phyloP scores from a whole-genome alignment of 192 early-diverging fungal genomes.

The Radiomyces spectabilis region DNA sequence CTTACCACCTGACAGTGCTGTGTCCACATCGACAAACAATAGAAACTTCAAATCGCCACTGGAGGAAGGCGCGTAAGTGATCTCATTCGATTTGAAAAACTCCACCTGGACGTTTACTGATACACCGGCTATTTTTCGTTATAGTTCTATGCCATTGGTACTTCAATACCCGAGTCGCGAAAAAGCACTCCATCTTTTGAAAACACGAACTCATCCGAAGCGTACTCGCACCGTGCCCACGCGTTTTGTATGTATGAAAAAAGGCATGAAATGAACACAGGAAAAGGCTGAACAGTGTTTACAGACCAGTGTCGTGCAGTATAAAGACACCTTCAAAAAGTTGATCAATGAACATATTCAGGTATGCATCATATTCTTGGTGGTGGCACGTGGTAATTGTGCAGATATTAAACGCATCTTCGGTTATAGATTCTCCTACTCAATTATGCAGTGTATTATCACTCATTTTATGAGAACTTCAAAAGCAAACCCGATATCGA shows the following conservation, averaged over 20 bases:
- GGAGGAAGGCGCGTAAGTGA: too few species aligned
- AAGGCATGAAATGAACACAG: neutral
- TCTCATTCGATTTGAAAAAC: too few species aligned
- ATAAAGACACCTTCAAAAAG: neutral
- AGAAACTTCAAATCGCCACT: too few species aligned
- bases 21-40: too few species aligned
- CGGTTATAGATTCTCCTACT: slow-evolving; percentile 12
- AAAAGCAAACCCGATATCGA: slow-evolving; percentile 11
- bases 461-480: slow-evolving; percentile 4
- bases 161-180: neutral
- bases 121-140: neutral
- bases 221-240: neutral
- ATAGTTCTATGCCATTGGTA: neutral
- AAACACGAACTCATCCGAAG: neutral
- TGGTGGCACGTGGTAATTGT: neutral
- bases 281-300: neutral
- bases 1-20: too few species aligned
- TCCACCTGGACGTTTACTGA: too few species aligned
- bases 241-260: neutral
- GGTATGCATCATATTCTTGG: neutral
- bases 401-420: neutral
- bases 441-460: slow-evolving; percentile 8
- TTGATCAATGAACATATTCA: neutral
- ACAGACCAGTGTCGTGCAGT: neutral
- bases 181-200: neutral